These are phyloP conservation scores for Oidiodendron maius DNA, from an alignment of 495 filamentous ascomycete species.

Conservation along the genomic window DNA sequence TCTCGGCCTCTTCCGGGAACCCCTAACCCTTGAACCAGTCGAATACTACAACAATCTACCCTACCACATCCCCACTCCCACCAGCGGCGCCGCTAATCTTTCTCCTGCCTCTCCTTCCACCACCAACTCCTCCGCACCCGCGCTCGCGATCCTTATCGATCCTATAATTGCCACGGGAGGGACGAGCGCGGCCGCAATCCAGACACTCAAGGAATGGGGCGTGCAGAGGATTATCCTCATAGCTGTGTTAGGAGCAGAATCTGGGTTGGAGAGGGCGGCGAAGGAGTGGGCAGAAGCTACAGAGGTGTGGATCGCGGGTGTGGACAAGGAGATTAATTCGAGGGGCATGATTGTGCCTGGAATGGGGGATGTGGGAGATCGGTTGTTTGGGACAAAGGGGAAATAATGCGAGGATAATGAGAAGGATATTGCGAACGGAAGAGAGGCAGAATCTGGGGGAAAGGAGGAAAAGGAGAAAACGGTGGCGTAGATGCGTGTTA, in stretches of 20 bases:
- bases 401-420: conserved; percentile 49
- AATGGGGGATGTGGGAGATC: conserved; percentile 85
- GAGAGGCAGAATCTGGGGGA: too few species aligned
- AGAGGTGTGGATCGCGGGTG: conserved; percentile 76
- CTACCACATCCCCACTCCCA: conserved; percentile 46
- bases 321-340: conserved; percentile 66
- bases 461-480: too few species aligned
- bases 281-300: conserved; percentile 68
- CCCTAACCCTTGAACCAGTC: conserved; percentile 75
- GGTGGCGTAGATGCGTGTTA: too few species aligned
- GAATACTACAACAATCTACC: conserved; percentile 99
- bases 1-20: conserved; percentile 88
- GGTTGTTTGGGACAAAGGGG: conserved; percentile 87
- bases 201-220: conserved; percentile 86
- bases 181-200: conserved; percentile 83
- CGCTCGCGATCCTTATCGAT: conserved; percentile 79
- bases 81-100: too few species aligned
- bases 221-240: conserved; percentile 73
- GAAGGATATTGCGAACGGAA: too few species aligned
- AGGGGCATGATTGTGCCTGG: conserved; percentile 90
- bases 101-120: conserved; percentile 33
- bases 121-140: conserved; percentile 39
- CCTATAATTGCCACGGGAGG: conserved; percentile 92
- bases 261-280: conserved; percentile 62
- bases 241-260: conserved; percentile 63